These are phyloP conservation scores for Globisporangium rhizosaccharum DNA, from an alignment of 352 stramenopile genomes.

Conservation along the genomic window DNA sequence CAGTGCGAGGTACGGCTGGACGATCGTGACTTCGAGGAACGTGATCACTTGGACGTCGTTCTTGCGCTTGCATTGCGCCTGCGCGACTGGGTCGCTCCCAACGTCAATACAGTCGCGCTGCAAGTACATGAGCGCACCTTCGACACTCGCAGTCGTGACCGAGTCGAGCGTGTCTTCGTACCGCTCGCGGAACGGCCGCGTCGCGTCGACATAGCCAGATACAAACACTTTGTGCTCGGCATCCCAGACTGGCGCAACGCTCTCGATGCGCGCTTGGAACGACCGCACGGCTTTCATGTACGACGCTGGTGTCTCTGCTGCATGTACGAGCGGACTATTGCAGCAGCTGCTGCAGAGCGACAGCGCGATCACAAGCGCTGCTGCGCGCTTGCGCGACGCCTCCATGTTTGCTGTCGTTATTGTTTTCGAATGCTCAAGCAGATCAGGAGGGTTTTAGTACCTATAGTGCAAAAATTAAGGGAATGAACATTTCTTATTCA, in stretches of 20 bases:
- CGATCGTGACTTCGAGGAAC: constrained; percentile 61
- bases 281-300: constrained; percentile 43
- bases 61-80: constrained; percentile 31
- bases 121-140: constrained; percentile 65
- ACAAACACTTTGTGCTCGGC: constrained; percentile 36
- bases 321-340: background rate
- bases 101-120: constrained; percentile 66
- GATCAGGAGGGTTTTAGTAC: no score
- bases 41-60: constrained; percentile 61
- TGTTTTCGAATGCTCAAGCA: no score
- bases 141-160: constrained; percentile 62
- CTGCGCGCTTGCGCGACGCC: background rate
- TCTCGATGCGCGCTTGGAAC: constrained; percentile 55
- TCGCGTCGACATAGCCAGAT: constrained; percentile 18
- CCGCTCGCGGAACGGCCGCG: constrained; percentile 35
- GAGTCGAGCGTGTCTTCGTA: constrained; percentile 54
- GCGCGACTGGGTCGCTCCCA: constrained; percentile 21
- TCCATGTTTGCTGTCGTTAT: no score
- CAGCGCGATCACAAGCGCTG: background rate
- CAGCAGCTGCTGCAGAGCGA: background rate
- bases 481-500: no score
- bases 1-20: constrained; percentile 47
- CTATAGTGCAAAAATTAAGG: no score
- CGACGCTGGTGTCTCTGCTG: constrained; percentile 16
- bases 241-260: constrained; percentile 46